Evolutionary conservation across 1,284 basidiomycete species (phyloP), one percentile per base, ranked within the genome.

Genomic region (Cutaneotrichosporon sp.): DNA sequence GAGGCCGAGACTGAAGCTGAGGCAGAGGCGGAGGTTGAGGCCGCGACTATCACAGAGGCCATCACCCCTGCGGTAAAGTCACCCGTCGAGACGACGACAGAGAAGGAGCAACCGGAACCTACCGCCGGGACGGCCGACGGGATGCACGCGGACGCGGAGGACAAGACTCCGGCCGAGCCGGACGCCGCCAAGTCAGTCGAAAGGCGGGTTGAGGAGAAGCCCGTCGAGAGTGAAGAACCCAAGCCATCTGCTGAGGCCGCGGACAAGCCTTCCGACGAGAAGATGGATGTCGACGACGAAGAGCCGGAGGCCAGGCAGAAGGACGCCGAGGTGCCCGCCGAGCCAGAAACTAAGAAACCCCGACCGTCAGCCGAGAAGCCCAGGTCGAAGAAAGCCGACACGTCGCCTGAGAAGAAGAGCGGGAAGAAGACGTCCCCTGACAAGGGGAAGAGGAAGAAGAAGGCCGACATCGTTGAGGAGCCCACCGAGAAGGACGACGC

Each of bases 361-460:
- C n/a, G n/a, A n/a, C n/a, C 22, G 5, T 37, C 26, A 4, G 31
- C 41, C 3, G 54, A 51, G 27, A n/a, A n/a, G n/a, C 45, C 26
- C 41, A 27, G 46, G 35, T 34, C 17, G 5, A 22, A 42, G 11
- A 41, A 41, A 14, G 29, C 19, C 26, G 33, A 44, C 16, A 31
- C 16, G 39, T 44, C 42, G 45, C 25, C 20, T 41, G 32, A 31
- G 46, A 31, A 26, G 38, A 32, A n/a, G 31, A n/a, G n/a, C n/a
- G n/a, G n/a, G n/a, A n/a, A n/a, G n/a, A n/a, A n/a, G 54, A 62
- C 37, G 50, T 51, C 8, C 43, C 46, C 9, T 31, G 42, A 22
- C 51, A 55, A 12, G 54, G 51, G 12, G 25, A 46, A 44, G 12
- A 46, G 47, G 37, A 56, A 46, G 6, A 47, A 29, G 38, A 37